These are phyloP conservation scores for Laetiporus sulphureus DNA, from an alignment of 1,284 basidiomycete species.

Conservation along the genomic window DNA sequence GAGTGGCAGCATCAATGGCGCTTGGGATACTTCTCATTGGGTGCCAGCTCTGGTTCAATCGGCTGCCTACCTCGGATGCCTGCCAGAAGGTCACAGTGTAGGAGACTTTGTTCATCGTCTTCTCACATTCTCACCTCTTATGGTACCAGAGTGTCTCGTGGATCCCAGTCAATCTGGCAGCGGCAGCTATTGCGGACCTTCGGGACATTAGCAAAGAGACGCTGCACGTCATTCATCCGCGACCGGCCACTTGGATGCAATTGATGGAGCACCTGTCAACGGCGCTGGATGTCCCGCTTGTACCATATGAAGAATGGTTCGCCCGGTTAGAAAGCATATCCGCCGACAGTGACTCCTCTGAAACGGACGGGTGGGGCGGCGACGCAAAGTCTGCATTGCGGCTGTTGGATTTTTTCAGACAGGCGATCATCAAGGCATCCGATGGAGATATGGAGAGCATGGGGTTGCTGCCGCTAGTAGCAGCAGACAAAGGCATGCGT, in stretches of 20 bases:
- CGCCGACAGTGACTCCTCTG: neutral
- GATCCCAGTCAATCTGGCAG: slow-evolving; percentile 15
- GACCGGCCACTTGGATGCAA: slow-evolving; percentile 8
- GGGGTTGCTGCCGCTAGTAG: slow-evolving; percentile 1
- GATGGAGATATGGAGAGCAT: slow-evolving; percentile 1
- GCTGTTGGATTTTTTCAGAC: slow-evolving; percentile 4
- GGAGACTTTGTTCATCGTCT: neutral
- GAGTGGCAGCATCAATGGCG: slow-evolving; percentile 1
- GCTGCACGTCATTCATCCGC: slow-evolving; percentile 17
- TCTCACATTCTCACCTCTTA: too few species aligned
- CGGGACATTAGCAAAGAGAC: neutral
- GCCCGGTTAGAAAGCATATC: slow-evolving; percentile 1
- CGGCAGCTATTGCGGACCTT: slow-evolving; percentile 12
- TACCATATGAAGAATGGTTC: slow-evolving; percentile 13
- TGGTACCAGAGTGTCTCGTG: slow-evolving; percentile 9
- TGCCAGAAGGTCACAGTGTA: slow-evolving; percentile 3
- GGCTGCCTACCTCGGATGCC: slow-evolving; percentile 3
- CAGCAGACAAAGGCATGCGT: neutral
- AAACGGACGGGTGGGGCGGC: neutral
- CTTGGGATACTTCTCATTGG: slow-evolving; percentile 4
- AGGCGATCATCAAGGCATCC: neutral
- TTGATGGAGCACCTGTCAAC: slow-evolving; percentile 8
- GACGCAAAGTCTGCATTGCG: slow-evolving; percentile 3
- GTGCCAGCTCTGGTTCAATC: slow-evolving; percentile 4
- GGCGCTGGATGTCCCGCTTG: slow-evolving; percentile 9